Base-by-base conservation (phyloP, 2,329 filamentous ascomycete genomes). In the Apiospora hydei region DNA sequence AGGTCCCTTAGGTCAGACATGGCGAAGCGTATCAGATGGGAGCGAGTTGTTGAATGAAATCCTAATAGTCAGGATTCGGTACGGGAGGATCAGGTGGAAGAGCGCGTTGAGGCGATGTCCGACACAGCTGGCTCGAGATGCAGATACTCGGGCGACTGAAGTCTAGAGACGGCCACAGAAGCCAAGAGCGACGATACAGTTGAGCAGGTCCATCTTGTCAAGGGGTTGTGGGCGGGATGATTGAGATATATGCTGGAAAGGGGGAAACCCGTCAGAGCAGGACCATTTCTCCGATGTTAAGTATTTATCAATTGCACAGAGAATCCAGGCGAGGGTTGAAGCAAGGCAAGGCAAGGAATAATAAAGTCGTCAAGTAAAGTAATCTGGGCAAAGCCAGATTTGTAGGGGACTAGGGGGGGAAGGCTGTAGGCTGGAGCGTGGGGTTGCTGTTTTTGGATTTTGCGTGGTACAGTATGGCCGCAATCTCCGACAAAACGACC, bases 181-280 rank as follows among this genome's bases (percentile, higher is more conserved):
- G 70, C 57, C 53, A 69, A 69, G 38, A 51, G 68, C 47, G 47
- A 49, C 16, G 38, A 30, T 24, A 68, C 64, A 61, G 38, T 70
- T 70, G 70, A 64, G 61, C 18, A 71, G 30, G 68, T 73, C 61
- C 72, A 73, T 73, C 70, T 70, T 73, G 49, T 3, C 18, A 69
- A 69, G n/a, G 21, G 8, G 26, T 24, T 14, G 26, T 13, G 44
- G 24, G 67, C 34, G 6, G 16, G 38, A n/a, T 64, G 57, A n/a
- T 24, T 64, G 57, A 41, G 14, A n/a, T 64, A n/a, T 64, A 51
- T 51, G n/a, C 46, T 49, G 21, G 53, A 38, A 61, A 26, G 26
- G 24, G 24, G 18, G 16, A 34, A 38, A 21, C 6, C 14, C 8
- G 18, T n/a, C 18, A 41, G 57, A 64, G 38, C 34, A 41, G 34